These are phyloP conservation scores for Grigorovia humatica DNA, from an alignment of 805 yeast genomes.

Conservation along the genomic window DNA sequence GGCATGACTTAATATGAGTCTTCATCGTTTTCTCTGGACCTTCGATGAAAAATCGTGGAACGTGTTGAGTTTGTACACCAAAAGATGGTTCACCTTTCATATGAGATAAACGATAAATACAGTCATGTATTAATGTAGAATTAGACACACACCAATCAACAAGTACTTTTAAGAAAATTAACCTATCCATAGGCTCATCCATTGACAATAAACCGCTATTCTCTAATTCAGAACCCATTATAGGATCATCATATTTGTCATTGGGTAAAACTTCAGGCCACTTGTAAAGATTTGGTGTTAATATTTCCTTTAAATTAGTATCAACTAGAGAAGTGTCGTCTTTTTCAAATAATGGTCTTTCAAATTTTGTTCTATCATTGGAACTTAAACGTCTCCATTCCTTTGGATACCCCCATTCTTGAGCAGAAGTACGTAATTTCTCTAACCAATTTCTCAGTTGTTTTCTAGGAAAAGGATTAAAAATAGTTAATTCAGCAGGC, in stretches of 20 bases:
- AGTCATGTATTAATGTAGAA: conserved; percentile 14
- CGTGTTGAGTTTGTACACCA: conserved; percentile 18
- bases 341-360: conserved; percentile 2
- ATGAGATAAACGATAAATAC: conserved; percentile 17
- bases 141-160: conserved; percentile 16
- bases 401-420: conserved; percentile 21
- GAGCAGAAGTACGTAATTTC: conserved; percentile 8
- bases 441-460: conserved; percentile 7
- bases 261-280: conserved; percentile 7
- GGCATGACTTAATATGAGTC: conserved; percentile 14
- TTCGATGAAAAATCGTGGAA: conserved; percentile 14
- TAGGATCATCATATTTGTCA: conserved; percentile 10
- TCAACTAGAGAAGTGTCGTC: conserved; percentile 13
- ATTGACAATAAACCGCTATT: conserved; percentile 15
- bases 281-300: conserved; percentile 11
- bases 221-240: conserved; percentile 10
- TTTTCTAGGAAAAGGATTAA: conserved; percentile 8
- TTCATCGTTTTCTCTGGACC: conserved; percentile 12
- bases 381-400: conserved; percentile 14
- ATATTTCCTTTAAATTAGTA: conserved; percentile 10
- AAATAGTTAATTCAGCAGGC: conserved; percentile 10
- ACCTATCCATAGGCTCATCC: conserved; percentile 9
- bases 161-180: conserved; percentile 11
- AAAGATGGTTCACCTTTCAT: conserved; percentile 16
- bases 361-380: conserved; percentile 1